Evolutionary conservation across 2,329 filamentous ascomycete species (phyloP), one percentile per base, ranked within the genome.

Genomic region (Diaporthe ilicicola): DNA sequence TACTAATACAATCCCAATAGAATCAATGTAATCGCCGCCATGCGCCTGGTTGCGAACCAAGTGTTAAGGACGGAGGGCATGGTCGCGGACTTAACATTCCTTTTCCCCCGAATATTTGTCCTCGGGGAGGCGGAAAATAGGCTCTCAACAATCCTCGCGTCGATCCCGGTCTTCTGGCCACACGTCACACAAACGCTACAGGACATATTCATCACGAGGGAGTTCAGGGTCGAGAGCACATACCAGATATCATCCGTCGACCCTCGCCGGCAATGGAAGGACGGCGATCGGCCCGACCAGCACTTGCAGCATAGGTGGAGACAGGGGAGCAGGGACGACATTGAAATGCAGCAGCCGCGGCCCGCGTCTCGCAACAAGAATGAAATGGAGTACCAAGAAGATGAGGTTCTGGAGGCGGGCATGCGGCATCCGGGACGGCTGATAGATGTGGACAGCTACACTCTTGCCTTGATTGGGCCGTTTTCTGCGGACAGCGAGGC

Each of bases 101-200:
- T 80, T 68, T 77, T 76, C 12, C 77, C 78, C 10, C 73, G 74
- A 34, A 76, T 76, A 61, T 78, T 82, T 54, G 73, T 80, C 22
- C 77, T 81, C 7, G 79, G 77, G 1, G 76, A 76, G 0, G 73
- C 81, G 64, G 80, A 82, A 61, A 76, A 81, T 67, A 77, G 81
- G 15, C 62, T 72, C 17, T 51, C 56, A 0, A 12, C 12, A 32
- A 61, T 67, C 7, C 46, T 61, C 6, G 69, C 37, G 6, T 64
- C 68, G 10, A 66, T 68, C 1, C 71, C 69, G 3, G 27, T 71
- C 12, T 67, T 48, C 46, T 69, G 50, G 51, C 62, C 61, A 65
- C 73, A 78, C 10, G 66, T 82, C 5, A 48, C 79, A 34, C 76
- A 74, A 62, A 75, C 71, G 44, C 34, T 70, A 73, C 29, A 77